These are phyloP conservation scores for Yamadazyma sp. DNA, from an alignment of 805 yeast genomes.

Conservation along the genomic window DNA sequence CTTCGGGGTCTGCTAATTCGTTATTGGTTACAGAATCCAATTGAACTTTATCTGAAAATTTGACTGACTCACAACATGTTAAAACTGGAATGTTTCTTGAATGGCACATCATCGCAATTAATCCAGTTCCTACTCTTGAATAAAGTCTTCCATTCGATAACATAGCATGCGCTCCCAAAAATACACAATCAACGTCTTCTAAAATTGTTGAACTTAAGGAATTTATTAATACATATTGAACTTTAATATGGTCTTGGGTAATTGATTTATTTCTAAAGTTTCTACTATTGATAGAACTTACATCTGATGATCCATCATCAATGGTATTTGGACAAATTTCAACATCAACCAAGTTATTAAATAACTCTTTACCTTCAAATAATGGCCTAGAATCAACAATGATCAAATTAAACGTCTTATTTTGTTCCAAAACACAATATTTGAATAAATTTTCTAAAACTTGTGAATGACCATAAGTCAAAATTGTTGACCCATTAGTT, in stretches of 20 bases:
- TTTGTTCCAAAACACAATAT: slow-evolving; percentile 57
- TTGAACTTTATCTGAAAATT: slow-evolving; percentile 93
- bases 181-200: slow-evolving; percentile 84
- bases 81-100: slow-evolving; percentile 88
- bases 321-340: slow-evolving; percentile 18
- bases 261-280: slow-evolving; percentile 21
- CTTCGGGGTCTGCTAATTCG: slow-evolving; percentile 82
- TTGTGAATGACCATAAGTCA: slow-evolving; percentile 85
- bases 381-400: slow-evolving; percentile 92
- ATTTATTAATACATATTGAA: slow-evolving; percentile 75
- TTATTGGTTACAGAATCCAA: slow-evolving; percentile 93
- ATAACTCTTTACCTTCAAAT: slow-evolving; percentile 85
- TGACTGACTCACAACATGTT: slow-evolving; percentile 92
- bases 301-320: slow-evolving; percentile 17
- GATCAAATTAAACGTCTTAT: slow-evolving; percentile 69
- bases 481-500: slow-evolving; percentile 68
- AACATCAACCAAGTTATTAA: slow-evolving; percentile 54
- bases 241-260: slow-evolving; percentile 56
- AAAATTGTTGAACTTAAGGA: slow-evolving; percentile 73
- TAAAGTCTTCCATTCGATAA: slow-evolving; percentile 89
- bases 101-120: slow-evolving; percentile 88
- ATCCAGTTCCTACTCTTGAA: slow-evolving; percentile 92
- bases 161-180: slow-evolving; percentile 97
- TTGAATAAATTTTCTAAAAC: slow-evolving; percentile 75
- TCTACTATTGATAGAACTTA: slow-evolving; percentile 15